Evolutionary conservation across 1,139 yeast genomes (phyloP).

Genomic region (Pichia inconspicua): DNA sequence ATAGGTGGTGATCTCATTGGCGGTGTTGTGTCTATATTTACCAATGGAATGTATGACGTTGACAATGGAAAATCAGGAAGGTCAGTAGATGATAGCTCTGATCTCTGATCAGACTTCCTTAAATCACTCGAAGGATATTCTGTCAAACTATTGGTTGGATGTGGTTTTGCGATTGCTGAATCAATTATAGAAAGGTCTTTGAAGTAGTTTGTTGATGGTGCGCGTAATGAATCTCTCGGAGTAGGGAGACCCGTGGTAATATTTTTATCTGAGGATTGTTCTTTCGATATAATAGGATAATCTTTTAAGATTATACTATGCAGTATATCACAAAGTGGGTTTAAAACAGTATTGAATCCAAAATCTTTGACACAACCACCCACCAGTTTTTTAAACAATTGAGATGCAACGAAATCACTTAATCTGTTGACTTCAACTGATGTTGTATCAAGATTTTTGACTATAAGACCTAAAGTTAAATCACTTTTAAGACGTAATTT

Average conservation of each 20-base stretch:
- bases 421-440: constrained; percentile 33
- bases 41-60: constrained; percentile 14
- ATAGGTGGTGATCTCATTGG: constrained; percentile 13
- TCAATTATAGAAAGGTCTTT: constrained; percentile 13
- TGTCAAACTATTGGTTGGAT: background rate
- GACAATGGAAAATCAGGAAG: constrained; percentile 15
- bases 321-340: constrained; percentile 59
- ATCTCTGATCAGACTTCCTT: background rate
- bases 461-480: constrained; percentile 38
- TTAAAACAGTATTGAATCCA: constrained; percentile 62
- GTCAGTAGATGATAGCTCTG: background rate
- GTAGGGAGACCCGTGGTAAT: background rate
- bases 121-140: background rate
- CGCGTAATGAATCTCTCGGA: background rate
- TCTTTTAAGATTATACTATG: constrained; percentile 56
- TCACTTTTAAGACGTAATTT: constrained; percentile 43
- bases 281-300: constrained; percentile 45
- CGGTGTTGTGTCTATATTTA: constrained; percentile 3
- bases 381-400: constrained; percentile 47
- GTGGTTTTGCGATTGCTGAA: constrained; percentile 14
- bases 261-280: background rate
- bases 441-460: constrained; percentile 42
- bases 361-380: constrained; percentile 74
- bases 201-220: constrained; percentile 1
- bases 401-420: constrained; percentile 41